A percentile compares a stretch with the other conserved stretches of the same genome.
phyloP scores from a whole-genome alignment of 2,329 filamentous ascomycete species.

The Colletotrichum endophyticum region DNA sequence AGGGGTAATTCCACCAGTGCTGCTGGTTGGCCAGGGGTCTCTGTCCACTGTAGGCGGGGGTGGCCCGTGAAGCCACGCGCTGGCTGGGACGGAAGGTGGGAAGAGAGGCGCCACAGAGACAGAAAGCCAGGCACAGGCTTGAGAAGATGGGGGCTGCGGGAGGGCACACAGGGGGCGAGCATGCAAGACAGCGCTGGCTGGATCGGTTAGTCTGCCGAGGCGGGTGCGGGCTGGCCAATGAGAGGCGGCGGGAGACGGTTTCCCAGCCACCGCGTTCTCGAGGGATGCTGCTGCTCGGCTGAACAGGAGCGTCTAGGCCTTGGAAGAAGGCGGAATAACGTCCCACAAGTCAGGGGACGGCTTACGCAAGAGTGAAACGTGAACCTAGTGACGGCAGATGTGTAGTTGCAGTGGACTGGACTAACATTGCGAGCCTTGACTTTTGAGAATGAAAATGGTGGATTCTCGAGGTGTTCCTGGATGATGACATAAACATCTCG shows the following conservation, averaged over 20 bases:
- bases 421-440: neutral
- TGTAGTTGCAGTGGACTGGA: neutral
- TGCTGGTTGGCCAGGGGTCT: neutral
- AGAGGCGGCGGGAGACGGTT: neutral
- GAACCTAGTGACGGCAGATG: neutral
- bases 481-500: neutral
- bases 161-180: neutral
- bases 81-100: neutral
- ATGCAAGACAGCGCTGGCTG: neutral
- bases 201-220: neutral
- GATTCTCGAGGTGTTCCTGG: neutral
- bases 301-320: neutral
- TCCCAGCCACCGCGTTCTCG: neutral
- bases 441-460: neutral
- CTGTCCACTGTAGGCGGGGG: neutral
- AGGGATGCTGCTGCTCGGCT: neutral
- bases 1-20: neutral
- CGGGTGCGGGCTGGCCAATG: neutral
- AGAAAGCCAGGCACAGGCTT: neutral
- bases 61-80: neutral
- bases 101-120: neutral
- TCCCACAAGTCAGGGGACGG: neutral
- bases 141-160: neutral
- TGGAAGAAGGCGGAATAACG: neutral
- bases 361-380: neutral